phyloP scores from a whole-genome alignment of 1,284 basidiomycete species.

The Irpex rosettiformis region DNA sequence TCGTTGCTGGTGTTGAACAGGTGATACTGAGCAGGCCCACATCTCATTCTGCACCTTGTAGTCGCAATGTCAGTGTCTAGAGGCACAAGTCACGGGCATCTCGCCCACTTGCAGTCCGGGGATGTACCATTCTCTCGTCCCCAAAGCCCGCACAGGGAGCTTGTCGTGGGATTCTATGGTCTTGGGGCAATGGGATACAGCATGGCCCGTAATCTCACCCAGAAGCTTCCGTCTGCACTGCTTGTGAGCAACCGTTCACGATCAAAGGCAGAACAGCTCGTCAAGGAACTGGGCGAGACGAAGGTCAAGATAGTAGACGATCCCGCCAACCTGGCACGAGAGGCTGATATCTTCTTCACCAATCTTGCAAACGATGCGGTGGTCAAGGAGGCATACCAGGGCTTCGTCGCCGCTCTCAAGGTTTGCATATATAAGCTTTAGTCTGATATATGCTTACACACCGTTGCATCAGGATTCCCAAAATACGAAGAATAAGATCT shows the following conservation, averaged over 20 bases:
- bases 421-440: constrained; percentile 22
- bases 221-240: constrained; percentile 35
- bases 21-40: background rate
- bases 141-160: constrained; percentile 38
- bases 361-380: constrained; percentile 73
- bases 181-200: constrained; percentile 67
- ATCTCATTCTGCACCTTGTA: background rate
- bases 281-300: constrained; percentile 48
- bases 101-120: constrained; percentile 1
- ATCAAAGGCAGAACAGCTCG: constrained; percentile 55
- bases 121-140: constrained; percentile 59
- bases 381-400: constrained; percentile 65
- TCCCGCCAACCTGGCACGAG: constrained; percentile 52
- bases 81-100: constrained; percentile 3
- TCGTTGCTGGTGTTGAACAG: background rate
- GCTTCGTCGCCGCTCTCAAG: constrained; percentile 58
- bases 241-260: constrained; percentile 65
- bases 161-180: constrained; percentile 60
- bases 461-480: constrained; percentile 32
- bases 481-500: constrained; percentile 58
- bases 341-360: constrained; percentile 82
- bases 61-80: background rate
- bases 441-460: background rate
- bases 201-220: constrained; percentile 78
- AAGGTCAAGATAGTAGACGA: constrained; percentile 52